phyloP scores from a whole-genome alignment of 2,329 filamentous ascomycete genomes.

The Dryadomyces sulphureus region DNA sequence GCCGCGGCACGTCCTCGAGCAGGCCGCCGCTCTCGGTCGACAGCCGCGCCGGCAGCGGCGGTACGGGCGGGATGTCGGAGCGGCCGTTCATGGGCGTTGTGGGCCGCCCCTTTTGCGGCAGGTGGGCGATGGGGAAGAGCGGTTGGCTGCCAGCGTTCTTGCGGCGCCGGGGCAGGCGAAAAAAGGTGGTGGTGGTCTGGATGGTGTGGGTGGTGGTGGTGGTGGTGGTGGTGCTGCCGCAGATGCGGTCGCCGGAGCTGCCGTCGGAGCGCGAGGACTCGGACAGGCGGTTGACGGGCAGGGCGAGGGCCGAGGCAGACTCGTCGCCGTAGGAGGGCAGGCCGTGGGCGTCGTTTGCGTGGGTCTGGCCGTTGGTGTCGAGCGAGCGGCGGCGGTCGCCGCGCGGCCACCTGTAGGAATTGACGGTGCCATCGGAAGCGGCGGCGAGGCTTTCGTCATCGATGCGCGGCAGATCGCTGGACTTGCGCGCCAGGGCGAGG shows the following conservation, averaged over 20 bases:
- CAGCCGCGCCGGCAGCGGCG: constrained; percentile 4
- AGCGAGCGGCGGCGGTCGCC: constrained; percentile 27
- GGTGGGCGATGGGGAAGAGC: constrained; percentile 70
- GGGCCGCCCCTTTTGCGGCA: constrained; percentile 34
- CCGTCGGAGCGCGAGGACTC: constrained; percentile 86
- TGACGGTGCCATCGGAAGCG: not conserved
- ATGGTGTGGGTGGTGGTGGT: constrained; percentile 51
- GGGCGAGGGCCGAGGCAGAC: constrained; percentile 37
- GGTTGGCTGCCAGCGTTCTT: constrained; percentile 31
- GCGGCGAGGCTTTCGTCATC: constrained; percentile 14
- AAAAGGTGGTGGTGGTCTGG: constrained; percentile 57
- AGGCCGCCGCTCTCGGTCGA: not conserved
- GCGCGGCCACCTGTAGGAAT: constrained; percentile 15
- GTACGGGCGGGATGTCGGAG: constrained; percentile 3
- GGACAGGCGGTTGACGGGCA: constrained; percentile 52
- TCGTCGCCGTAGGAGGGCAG: constrained; percentile 46
- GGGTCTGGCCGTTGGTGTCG: constrained; percentile 22
- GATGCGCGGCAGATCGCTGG: constrained; percentile 30
- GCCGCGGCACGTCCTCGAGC: not conserved
- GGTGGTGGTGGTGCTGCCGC: constrained; percentile 43
- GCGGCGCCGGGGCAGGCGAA: constrained; percentile 62
- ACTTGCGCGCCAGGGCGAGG: constrained; percentile 35
- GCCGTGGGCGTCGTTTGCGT: constrained; percentile 5
- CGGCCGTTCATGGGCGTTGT: not conserved
- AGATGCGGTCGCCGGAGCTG: constrained; percentile 54